Conservation (phyloP, 306 rosid genomes). For the Cucurbita maxima region DNA sequence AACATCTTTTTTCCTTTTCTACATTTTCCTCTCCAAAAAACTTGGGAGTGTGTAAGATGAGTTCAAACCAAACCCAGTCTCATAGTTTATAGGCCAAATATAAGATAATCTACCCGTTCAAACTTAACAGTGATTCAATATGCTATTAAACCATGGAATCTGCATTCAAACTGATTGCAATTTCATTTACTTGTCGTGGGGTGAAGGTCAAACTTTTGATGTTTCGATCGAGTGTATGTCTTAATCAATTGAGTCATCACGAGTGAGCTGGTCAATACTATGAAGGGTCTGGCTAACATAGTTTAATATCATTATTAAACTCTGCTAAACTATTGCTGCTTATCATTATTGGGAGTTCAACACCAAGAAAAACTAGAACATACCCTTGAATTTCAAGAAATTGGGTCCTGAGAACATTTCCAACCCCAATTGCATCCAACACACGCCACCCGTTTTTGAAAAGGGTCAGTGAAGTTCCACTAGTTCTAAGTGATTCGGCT, state of each 20-base stretch:
- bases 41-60: background rate
- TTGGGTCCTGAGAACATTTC: slow-evolving; percentile 52
- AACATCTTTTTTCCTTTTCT: background rate
- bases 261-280: too few species aligned
- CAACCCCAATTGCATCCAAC: slow-evolving; percentile 81
- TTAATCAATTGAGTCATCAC: background rate
- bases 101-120: background rate
- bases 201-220: too few species aligned
- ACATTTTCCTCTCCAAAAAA: background rate
- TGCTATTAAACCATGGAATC: too few species aligned
- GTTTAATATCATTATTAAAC: background rate
- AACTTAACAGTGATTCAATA: too few species aligned
- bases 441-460: slow-evolving; percentile 84
- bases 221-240: background rate
- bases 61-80: background rate
- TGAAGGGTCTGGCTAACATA: background rate
- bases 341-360: background rate
- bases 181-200: too few species aligned
- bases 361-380: background rate
- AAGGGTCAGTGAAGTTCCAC: slow-evolving; percentile 86
- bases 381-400: slow-evolving; percentile 81
- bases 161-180: too few species aligned
- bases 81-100: background rate
- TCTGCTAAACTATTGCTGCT: background rate
- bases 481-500: slow-evolving; percentile 39